Percentiles rank a stretch among this genome's conserved stretches.
Conservation (phyloP, 2,329 filamentous ascomycete species). For the Gaeumannomyces sp. region DNA sequence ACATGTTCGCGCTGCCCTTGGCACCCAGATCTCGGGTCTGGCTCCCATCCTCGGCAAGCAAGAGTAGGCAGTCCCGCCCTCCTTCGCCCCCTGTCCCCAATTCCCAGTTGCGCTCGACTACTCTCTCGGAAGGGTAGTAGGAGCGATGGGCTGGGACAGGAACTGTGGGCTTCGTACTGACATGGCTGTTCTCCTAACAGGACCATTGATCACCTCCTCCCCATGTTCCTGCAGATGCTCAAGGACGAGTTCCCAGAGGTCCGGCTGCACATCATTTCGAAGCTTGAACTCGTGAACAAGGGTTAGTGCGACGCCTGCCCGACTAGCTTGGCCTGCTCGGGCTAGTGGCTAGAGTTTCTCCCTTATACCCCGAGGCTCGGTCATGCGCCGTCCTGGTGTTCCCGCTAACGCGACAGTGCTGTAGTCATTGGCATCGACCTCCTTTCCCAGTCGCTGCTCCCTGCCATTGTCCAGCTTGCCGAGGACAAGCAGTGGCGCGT, state of each 20-base stretch:
- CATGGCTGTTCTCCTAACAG: slow-evolving; percentile 35
- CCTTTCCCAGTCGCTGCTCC: slow-evolving; percentile 90
- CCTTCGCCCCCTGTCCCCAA: background rate
- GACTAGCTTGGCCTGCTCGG: background rate
- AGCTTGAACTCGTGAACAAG: slow-evolving; percentile 96
- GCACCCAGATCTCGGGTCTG: slow-evolving; percentile 93
- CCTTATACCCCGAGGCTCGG: background rate
- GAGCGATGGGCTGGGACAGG: background rate
- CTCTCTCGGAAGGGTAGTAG: too few relatives aligned
- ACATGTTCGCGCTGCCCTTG: slow-evolving; percentile 90
- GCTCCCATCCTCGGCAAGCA: slow-evolving; percentile 97
- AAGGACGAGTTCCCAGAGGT: slow-evolving; percentile 99
- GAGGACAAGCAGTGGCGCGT: slow-evolving; percentile 99
- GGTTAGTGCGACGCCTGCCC: slow-evolving; percentile 40
- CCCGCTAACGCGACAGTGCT: background rate
- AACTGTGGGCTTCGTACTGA: background rate
- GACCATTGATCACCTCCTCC: slow-evolving; percentile 91
- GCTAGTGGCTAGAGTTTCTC: background rate
- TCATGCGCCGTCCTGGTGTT: slow-evolving; percentile 15
- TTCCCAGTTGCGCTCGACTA: too few relatives aligned
- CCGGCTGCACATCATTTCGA: slow-evolving; percentile 98
- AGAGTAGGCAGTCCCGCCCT: slow-evolving; percentile 54
- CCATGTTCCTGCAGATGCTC: slow-evolving; percentile 99
- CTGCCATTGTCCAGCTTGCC: slow-evolving; percentile 92
- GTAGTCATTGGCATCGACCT: slow-evolving; percentile 95